These are phyloP conservation scores for Xylaria multiplex DNA, from an alignment of 2,329 filamentous ascomycete genomes.

Conservation along the genomic window DNA sequence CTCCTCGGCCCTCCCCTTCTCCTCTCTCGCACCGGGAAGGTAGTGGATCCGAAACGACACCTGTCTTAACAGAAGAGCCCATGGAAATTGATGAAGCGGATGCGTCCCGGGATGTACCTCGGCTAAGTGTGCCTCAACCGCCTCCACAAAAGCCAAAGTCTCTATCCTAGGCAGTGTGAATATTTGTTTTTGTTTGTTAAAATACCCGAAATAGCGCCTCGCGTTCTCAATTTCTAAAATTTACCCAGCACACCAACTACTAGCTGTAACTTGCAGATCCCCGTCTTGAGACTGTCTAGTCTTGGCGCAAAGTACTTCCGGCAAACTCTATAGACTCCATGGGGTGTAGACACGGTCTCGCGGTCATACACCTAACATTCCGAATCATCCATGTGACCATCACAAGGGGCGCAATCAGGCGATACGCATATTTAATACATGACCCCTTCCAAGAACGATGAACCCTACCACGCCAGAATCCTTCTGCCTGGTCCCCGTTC, in stretches of 20 bases:
- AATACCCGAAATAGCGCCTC: constrained; percentile 24
- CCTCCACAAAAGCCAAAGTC: constrained; percentile 48
- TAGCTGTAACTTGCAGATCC: neutral
- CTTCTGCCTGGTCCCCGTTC: neutral
- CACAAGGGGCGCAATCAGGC: neutral
- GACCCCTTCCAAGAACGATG: neutral
- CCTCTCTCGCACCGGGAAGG: constrained; percentile 47
- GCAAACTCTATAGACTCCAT: neutral
- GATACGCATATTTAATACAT: neutral
- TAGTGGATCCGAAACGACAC: constrained; percentile 40
- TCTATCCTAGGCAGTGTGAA: constrained; percentile 48
- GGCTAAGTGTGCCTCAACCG: constrained; percentile 47
- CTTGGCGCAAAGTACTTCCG: neutral
- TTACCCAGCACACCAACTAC: constrained; percentile 4
- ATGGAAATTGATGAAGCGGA: constrained; percentile 47
- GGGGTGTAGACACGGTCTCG: neutral
- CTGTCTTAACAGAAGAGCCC: constrained; percentile 52
- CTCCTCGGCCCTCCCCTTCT: constrained; percentile 48
- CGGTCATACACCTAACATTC: neutral
- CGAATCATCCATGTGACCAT: neutral
- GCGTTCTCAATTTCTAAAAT: constrained; percentile 5
- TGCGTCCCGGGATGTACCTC: constrained; percentile 44
- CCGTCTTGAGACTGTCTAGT: too few species aligned
- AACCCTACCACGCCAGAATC: neutral
- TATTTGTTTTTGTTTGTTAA: constrained; percentile 38